Conservation (phyloP, 352 stramenopile genomes). For the Phytophthora rubi region DNA sequence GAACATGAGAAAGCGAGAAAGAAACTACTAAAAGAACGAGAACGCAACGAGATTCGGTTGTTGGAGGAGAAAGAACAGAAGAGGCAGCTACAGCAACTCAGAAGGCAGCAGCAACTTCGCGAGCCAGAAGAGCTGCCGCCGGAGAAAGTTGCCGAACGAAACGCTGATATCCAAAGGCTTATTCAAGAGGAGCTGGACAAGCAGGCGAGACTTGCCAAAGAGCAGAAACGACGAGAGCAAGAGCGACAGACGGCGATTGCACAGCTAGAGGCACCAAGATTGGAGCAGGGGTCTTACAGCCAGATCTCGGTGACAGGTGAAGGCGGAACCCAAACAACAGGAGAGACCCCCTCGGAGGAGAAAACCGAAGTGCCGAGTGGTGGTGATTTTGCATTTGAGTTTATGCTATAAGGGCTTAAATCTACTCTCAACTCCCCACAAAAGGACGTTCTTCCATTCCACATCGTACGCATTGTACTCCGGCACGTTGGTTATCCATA, state of each 20-base stretch:
- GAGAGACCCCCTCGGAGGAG: neutral
- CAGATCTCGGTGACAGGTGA: neutral
- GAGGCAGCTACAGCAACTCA: slow-evolving; percentile 1
- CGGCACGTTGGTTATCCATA: too few relatives aligned
- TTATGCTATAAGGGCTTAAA: too few relatives aligned
- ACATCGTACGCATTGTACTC: too few relatives aligned
- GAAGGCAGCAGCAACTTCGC: neutral
- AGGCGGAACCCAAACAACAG: neutral
- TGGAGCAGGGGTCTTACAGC: neutral
- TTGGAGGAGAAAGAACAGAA: slow-evolving; percentile 12
- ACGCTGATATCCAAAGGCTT: slow-evolving; percentile 28
- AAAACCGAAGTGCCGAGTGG: too few relatives aligned
- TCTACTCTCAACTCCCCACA: too few relatives aligned
- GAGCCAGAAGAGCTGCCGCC: slow-evolving; percentile 15
- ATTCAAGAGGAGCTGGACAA: slow-evolving; percentile 37
- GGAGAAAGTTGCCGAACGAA: slow-evolving; percentile 22
- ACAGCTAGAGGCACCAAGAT: neutral
- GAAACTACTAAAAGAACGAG: neutral
- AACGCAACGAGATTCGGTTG: neutral
- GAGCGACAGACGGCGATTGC: neutral
- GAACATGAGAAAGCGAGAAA: neutral
- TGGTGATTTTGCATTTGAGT: too few relatives aligned
- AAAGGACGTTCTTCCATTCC: too few relatives aligned
- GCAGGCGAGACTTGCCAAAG: slow-evolving; percentile 19
- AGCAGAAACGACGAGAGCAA: slow-evolving; percentile 16